Conservation (phyloP, 208 protist species). For the Crithidia acanthocephali region DNA sequence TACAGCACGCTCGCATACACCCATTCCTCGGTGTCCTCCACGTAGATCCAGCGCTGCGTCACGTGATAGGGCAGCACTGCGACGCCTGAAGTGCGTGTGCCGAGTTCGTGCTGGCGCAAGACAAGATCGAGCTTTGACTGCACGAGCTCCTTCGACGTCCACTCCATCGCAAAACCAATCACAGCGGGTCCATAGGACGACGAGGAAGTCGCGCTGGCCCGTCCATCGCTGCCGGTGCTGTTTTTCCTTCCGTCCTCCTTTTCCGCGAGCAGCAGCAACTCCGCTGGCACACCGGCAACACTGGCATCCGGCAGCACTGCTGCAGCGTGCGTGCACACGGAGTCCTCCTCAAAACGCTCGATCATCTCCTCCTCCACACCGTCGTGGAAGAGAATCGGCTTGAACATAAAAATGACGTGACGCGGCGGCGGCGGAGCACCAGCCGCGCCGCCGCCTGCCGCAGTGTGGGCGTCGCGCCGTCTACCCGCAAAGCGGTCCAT, state of each 20-base stretch:
- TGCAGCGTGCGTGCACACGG: slow-evolving; percentile 42
- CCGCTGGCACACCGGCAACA: slow-evolving; percentile 23
- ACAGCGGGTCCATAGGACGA: slow-evolving; percentile 25
- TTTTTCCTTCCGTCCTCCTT: background rate
- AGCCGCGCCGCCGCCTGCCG: background rate
- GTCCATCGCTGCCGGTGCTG: slow-evolving; percentile 19
- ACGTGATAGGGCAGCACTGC: slow-evolving; percentile 22
- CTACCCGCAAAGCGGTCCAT: slow-evolving; percentile 1
- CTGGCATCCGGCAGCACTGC: slow-evolving; percentile 49
- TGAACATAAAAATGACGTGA: slow-evolving; percentile 51
- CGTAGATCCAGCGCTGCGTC: slow-evolving; percentile 45
- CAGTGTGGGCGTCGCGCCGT: background rate
- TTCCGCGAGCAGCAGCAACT: slow-evolving; percentile 26
- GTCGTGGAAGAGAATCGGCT: slow-evolving; percentile 52
- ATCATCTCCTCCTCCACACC: slow-evolving; percentile 32
- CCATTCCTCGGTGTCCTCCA: slow-evolving; percentile 60
- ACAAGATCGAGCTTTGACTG: slow-evolving; percentile 43
- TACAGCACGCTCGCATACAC: slow-evolving; percentile 46
- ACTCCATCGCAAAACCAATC: slow-evolving; percentile 62
- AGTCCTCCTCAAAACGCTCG: slow-evolving; percentile 47
- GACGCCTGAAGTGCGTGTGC: background rate
- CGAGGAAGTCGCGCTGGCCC: background rate
- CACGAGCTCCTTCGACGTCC: slow-evolving; percentile 34
- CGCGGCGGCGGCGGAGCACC: background rate
- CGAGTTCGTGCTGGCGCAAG: slow-evolving; percentile 17